phyloP scores from a whole-genome alignment of 495 filamentous ascomycete genomes.

The Neurospora pannonica region DNA sequence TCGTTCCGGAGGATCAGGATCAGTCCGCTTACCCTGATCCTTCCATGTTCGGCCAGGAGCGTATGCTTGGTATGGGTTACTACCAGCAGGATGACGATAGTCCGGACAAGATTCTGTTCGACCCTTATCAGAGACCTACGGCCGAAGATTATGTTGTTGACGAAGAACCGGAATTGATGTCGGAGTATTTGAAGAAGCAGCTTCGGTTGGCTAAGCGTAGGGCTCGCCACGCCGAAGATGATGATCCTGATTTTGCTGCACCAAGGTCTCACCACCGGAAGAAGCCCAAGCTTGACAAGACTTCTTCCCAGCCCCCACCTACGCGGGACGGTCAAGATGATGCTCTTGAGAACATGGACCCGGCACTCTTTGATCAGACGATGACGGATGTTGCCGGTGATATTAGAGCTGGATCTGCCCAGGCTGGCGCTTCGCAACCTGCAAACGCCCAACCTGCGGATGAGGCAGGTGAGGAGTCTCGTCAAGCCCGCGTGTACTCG shows the following conservation, averaged over 20 bases:
- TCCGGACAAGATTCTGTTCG: slow-evolving; percentile 40
- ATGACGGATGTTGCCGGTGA: slow-evolving; percentile 10
- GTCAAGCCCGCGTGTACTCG: slow-evolving; percentile 13
- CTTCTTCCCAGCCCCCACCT: background rate
- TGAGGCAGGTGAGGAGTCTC: slow-evolving; percentile 3
- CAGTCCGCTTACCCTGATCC: slow-evolving; percentile 39
- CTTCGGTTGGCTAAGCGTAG: slow-evolving; percentile 36
- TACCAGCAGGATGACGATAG: slow-evolving; percentile 46
- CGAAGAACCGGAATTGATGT: slow-evolving; percentile 29
- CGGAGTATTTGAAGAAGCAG: slow-evolving; percentile 39
- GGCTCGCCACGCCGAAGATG: slow-evolving; percentile 32
- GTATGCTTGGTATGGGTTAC: slow-evolving; percentile 46
- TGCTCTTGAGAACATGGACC: slow-evolving; percentile 30
- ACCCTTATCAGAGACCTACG: slow-evolving; percentile 36
- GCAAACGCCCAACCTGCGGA: background rate
- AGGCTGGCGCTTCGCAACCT: slow-evolving; percentile 1
- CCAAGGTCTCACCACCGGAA: slow-evolving; percentile 29
- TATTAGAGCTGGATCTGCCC: background rate
- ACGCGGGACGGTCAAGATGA: slow-evolving; percentile 14
- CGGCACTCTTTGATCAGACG: slow-evolving; percentile 23
- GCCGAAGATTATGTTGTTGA: slow-evolving; percentile 25
- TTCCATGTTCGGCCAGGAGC: slow-evolving; percentile 30
- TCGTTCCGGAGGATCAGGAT: slow-evolving; percentile 15
- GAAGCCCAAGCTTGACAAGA: slow-evolving; percentile 17
- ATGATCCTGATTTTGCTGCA: slow-evolving; percentile 38